Percentiles rank a stretch among this genome's conserved stretches.
Conservation (phyloP, 441 rosid species). For the Arabidopsis lyrata region DNA sequence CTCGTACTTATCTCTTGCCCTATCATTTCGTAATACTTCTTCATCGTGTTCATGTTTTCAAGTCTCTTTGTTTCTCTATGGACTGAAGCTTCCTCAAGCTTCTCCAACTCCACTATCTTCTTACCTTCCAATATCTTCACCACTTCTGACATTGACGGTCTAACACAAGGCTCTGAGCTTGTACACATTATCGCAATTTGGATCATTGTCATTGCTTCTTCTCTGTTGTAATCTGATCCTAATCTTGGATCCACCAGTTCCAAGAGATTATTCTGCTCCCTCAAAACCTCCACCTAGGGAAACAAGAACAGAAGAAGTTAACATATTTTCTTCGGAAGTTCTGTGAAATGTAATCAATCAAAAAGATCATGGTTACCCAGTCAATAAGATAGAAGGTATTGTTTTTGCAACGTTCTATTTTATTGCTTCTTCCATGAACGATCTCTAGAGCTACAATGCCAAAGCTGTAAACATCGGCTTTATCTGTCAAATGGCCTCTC, state of each 20-base stretch:
- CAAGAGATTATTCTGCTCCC: slow-evolving; percentile 53
- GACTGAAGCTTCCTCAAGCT: slow-evolving; percentile 30
- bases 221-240: slow-evolving; percentile 52
- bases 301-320: neutral
- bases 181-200: slow-evolving; percentile 59
- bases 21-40: slow-evolving; percentile 29
- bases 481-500: slow-evolving; percentile 87
- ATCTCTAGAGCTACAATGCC: slow-evolving; percentile 74
- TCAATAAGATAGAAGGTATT: slow-evolving; percentile 71
- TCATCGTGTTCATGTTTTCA: slow-evolving; percentile 33
- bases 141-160: slow-evolving; percentile 70
- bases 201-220: slow-evolving; percentile 59
- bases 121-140: slow-evolving; percentile 73
- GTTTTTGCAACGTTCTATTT: slow-evolving; percentile 59
- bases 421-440: slow-evolving; percentile 78
- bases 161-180: slow-evolving; percentile 43
- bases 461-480: slow-evolving; percentile 84
- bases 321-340: neutral
- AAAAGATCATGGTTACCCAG: slow-evolving; percentile 52
- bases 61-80: slow-evolving; percentile 36
- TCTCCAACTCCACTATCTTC: slow-evolving; percentile 61
- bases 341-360: neutral
- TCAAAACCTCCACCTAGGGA: slow-evolving; percentile 52
- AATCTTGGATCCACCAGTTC: slow-evolving; percentile 61
- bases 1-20: slow-evolving; percentile 25